Conservation (phyloP, 2,329 filamentous ascomycete genomes). For the Alternaria atra region DNA sequence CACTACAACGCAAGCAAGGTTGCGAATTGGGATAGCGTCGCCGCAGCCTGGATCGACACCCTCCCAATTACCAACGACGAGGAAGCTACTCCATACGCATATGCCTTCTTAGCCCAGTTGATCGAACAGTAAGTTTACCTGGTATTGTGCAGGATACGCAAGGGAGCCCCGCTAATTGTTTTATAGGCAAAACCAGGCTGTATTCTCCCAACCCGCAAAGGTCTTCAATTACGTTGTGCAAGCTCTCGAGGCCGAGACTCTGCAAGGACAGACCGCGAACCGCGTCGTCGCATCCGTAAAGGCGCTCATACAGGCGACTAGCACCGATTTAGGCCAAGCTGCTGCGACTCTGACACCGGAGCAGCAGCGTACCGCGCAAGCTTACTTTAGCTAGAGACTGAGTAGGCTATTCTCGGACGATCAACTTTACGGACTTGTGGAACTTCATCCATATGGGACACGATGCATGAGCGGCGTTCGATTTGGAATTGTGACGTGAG, state of each 20-base stretch:
- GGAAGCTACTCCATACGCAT: slow-evolving; percentile 95
- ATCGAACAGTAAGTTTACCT: slow-evolving; percentile 86
- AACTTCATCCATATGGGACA: slow-evolving; percentile 7
- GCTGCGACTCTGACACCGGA: slow-evolving; percentile 79
- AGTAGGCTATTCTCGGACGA: not conserved
- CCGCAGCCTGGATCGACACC: slow-evolving; percentile 88
- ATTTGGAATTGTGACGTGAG: slow-evolving; percentile 3
- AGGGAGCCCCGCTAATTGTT: slow-evolving; percentile 1
- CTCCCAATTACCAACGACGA: slow-evolving; percentile 94
- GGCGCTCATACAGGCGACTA: slow-evolving; percentile 75
- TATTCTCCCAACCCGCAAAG: slow-evolving; percentile 79
- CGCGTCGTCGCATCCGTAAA: slow-evolving; percentile 82
- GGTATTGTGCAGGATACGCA: not conserved
- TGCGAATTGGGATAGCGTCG: slow-evolving; percentile 76
- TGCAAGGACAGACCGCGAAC: slow-evolving; percentile 82
- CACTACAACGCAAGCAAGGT: slow-evolving; percentile 86
- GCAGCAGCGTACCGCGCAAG: slow-evolving; percentile 79
- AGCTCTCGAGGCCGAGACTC: slow-evolving; percentile 87
- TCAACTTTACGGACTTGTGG: slow-evolving; percentile 5
- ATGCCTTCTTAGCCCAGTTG: slow-evolving; percentile 87
- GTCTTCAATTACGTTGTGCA: slow-evolving; percentile 86
- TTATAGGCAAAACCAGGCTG: slow-evolving; percentile 81
- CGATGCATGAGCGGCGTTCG: slow-evolving; percentile 15
- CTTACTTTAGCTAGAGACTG: slow-evolving; percentile 72
- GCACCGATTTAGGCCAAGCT: slow-evolving; percentile 78